Base-by-base conservation (phyloP, 352 stramenopile genomes). In the Phytopythium litorale region DNA sequence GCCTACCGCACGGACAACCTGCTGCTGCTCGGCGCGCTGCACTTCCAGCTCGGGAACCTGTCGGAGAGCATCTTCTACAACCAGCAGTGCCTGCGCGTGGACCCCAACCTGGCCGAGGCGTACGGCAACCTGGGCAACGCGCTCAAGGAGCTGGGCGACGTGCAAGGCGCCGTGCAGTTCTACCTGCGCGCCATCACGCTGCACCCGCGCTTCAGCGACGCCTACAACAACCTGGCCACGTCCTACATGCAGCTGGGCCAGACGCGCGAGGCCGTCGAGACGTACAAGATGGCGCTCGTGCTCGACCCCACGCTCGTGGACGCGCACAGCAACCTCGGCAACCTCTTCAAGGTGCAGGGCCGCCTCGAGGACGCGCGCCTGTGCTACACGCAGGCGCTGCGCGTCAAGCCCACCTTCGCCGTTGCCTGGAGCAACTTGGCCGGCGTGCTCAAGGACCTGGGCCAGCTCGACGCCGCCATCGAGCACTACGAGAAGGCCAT, bases 31-130 rank as follows among this genome's bases (percentile, higher is more conserved):
- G 93, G 94, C 15, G 95, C 95, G 28, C 68, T 97, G 40, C 94
- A 98, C 70, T 98, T 98, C 63, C 92, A 98, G 63, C 75, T 98
- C 0, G 82, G 89, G 21, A 96, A 98, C 70, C 89, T 97, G 53
- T 87, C 75, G 9, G 92, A 98, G 63, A 87, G 78, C 63, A 97
- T 98, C 53, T 98, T 98, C 66, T 98, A 97, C 83, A 98, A 98
- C 68, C 90, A 98, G 69, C 91, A 98, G 62, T 94, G 85, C 64
- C 96, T 98, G 56, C 82, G 89, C 46, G 81, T 98, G 60, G 91
- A 97, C 38, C 91, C 92, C 4, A 78, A 88, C 63, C 97, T 97
- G 64, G 91, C 91, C 23, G 94, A 98, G 58, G 95, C 93, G 3
- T 98, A 98, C 56, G 87, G 81, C 43, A 98, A 98, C 62, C 73